These are phyloP conservation scores for Oxytropis ochrocephala DNA, from an alignment of 306 rosid genomes.

Conservation along the genomic window DNA sequence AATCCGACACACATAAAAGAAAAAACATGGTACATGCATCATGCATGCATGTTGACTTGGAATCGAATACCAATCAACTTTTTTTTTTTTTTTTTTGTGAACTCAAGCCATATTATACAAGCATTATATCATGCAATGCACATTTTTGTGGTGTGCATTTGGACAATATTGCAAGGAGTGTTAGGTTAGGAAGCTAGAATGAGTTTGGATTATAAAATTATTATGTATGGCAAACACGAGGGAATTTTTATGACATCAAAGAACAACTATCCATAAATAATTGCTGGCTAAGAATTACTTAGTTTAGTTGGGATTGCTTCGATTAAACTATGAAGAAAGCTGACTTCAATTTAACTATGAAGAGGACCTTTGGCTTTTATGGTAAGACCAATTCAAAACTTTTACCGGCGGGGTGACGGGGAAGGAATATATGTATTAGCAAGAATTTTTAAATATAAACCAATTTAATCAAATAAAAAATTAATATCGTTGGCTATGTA, in stretches of 20 bases:
- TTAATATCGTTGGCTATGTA: no score
- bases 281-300: background rate
- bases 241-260: background rate
- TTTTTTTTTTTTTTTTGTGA: no score
- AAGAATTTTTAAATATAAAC: no score
- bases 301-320: background rate
- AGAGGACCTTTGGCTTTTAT: background rate
- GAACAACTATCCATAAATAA: background rate
- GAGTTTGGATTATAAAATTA: background rate
- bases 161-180: constrained; percentile 16
- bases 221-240: background rate
- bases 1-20: background rate
- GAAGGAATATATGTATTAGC: background rate
- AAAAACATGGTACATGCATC: constrained; percentile 11
- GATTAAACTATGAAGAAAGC: background rate
- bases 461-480: no score
- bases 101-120: background rate
- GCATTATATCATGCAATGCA: background rate
- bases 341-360: constrained; percentile 7
- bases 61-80: background rate
- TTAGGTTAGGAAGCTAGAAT: background rate
- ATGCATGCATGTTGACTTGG: constrained; percentile 19
- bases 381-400: background rate
- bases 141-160: constrained; percentile 19
- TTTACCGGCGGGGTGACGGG: background rate